Evolutionary conservation across 345 rosid species (phyloP), one percentile per base, ranked within the genome.

Genomic region (Hibiscus trionum): DNA sequence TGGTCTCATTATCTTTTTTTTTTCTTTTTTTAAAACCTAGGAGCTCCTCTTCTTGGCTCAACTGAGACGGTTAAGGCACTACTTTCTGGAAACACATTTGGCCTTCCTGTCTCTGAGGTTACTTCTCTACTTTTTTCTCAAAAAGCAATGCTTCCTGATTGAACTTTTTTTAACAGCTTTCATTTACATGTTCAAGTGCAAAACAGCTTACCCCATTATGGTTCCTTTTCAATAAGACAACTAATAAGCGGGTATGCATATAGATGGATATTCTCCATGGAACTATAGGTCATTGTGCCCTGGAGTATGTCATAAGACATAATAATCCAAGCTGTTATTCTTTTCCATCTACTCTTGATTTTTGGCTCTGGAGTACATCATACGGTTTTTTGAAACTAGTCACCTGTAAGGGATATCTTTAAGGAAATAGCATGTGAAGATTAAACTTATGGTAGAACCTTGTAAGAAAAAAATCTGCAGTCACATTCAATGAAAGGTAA

Each of bases 21-120:
- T 73, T 74, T 60, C 47, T 78, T 19, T 11, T 19, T 39, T 39
- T 39, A 7, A 7, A 37, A 37, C 77, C 57, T 79, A 95, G 99
- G 89, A 73, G 87, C 99, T 85, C 99, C 98, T 49, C 95, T 95
- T 81, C 99, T 95, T 77, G 99, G 99, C 77, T 80, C 99, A 75
- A 80, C 76, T 76, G 96, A 90, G 85, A 77, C 93, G 17, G 73
- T 95, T 71, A 91, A 89, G 84, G 96, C 81, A 62, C 62, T 90
- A 61, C 90, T 95, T 63, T 89, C 92, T 76, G 99, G 99, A 76
- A 78, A 80, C 70, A 89, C 97, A 50, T 92, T 82, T 80, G 99
- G 98, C 76, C 91, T 95, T 85, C 99, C 98, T 77, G 74, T 95
- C 78, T 85, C 99, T 71, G 98, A 92, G 99, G 99, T 95, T 75